Evolutionary conservation across 176 grass and related monocot species (phyloP).

Genomic region (Triticum monococcum): DNA sequence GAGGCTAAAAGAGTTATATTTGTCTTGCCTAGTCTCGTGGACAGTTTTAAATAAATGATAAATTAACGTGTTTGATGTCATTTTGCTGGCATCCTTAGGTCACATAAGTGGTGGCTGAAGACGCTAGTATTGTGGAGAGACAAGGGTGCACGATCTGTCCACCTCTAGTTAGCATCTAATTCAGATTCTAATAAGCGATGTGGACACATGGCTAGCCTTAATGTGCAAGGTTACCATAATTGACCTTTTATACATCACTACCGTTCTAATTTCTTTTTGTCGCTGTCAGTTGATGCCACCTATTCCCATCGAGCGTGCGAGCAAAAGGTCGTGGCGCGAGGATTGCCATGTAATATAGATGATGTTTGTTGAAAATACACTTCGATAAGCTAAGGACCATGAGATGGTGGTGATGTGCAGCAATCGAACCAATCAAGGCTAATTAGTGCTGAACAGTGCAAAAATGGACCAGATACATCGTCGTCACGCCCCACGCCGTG

Average conservation of each 20-base stretch:
- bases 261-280: not conserved
- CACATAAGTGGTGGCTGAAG: not conserved
- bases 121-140: not conserved
- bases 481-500: too few relatives aligned
- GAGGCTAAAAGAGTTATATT: not conserved
- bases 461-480: too few relatives aligned
- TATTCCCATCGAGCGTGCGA: not conserved
- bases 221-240: not conserved
- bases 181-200: not conserved
- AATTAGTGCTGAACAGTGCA: too few relatives aligned
- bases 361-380: too few relatives aligned
- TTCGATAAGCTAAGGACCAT: too few relatives aligned
- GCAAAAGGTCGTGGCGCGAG: not conserved
- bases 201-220: not conserved
- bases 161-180: not conserved
- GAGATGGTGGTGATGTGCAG: too few relatives aligned
- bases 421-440: too few relatives aligned
- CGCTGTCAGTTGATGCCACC: not conserved
- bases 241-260: not conserved
- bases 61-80: not conserved
- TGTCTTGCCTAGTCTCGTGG: not conserved
- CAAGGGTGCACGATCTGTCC: not conserved
- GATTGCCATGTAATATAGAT: not conserved
- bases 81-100: not conserved
- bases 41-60: not conserved